Evolutionary conservation across 2,329 filamentous ascomycete species (phyloP).

Genomic region (Aquanectria penicillioides): DNA sequence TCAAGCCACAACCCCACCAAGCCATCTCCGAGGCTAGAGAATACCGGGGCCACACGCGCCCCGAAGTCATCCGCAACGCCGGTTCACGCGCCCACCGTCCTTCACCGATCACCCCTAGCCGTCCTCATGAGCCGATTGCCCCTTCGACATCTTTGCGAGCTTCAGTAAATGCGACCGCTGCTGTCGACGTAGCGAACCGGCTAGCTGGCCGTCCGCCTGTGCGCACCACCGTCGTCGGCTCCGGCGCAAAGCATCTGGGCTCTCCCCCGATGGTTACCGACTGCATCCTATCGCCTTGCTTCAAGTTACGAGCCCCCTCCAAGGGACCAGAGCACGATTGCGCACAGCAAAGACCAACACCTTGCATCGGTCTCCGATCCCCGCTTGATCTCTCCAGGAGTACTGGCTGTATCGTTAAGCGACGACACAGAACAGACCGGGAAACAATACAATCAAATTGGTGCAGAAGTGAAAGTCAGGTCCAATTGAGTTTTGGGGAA

Average conservation of each 20-base stretch:
- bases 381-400: slow-evolving; percentile 3
- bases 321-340: slow-evolving; percentile 23
- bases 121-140: slow-evolving; percentile 11
- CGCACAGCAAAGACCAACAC: not conserved
- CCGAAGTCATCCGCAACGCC: slow-evolving; percentile 46
- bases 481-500: slow-evolving; percentile 28
- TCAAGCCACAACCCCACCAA: slow-evolving; percentile 26
- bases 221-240: slow-evolving; percentile 32
- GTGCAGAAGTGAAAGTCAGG: slow-evolving; percentile 28
- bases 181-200: slow-evolving; percentile 23
- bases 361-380: not conserved
- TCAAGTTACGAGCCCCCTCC: slow-evolving; percentile 30
- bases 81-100: slow-evolving; percentile 40
- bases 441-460: slow-evolving; percentile 29
- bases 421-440: slow-evolving; percentile 23
- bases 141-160: slow-evolving; percentile 16
- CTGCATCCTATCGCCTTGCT: slow-evolving; percentile 25
- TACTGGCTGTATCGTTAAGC: slow-evolving; percentile 33
- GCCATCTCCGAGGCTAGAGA: slow-evolving; percentile 23
- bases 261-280: slow-evolving; percentile 41
- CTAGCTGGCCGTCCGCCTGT: slow-evolving; percentile 20
- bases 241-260: slow-evolving; percentile 32
- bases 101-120: slow-evolving; percentile 30
- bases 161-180: slow-evolving; percentile 25
- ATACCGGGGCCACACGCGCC: slow-evolving; percentile 39